These are phyloP conservation scores for Termitomyces sp. DNA, from an alignment of 768 basidiomycete genomes.

Conservation along the genomic window DNA sequence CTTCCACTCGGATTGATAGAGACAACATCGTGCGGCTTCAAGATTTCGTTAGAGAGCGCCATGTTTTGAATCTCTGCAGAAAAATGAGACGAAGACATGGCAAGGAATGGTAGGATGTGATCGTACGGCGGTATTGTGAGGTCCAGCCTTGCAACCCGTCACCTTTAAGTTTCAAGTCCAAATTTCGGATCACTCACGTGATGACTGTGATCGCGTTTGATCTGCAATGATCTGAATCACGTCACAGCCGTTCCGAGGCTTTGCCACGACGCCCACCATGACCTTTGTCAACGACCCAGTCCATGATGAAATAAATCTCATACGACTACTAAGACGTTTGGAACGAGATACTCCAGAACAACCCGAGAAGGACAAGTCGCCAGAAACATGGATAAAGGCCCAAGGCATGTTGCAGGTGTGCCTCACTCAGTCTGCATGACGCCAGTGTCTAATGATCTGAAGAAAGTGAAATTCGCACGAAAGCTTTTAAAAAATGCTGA, in stretches of 20 bases:
- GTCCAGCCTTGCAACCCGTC: not conserved
- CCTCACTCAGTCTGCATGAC: not conserved
- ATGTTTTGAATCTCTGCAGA: not conserved
- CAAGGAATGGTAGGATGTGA: too few species aligned
- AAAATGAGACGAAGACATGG: slow-evolving; percentile 1
- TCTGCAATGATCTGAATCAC: not conserved
- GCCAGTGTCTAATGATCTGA: not conserved
- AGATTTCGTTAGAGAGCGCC: not conserved
- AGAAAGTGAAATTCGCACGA: slow-evolving; percentile 51
- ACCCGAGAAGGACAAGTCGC: slow-evolving; percentile 18
- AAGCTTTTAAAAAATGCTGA: slow-evolving; percentile 56
- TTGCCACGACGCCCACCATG: not conserved
- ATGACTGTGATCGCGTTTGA: not conserved
- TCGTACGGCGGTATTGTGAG: not conserved
- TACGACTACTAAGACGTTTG: slow-evolving; percentile 52
- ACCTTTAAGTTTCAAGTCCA: not conserved
- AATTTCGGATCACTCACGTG: slow-evolving; percentile 12
- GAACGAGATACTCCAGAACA: slow-evolving; percentile 45
- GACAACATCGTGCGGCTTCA: not conserved
- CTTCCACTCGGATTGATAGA: not conserved
- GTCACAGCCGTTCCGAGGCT: not conserved
- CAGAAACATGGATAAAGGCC: slow-evolving; percentile 46
- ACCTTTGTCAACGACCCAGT: slow-evolving; percentile 5
- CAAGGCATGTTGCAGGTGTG: slow-evolving; percentile 53
- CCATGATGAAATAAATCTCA: slow-evolving; percentile 68